These are phyloP conservation scores for Angomonas ambiguus DNA, from an alignment of 208 protist species.

Conservation along the genomic window DNA sequence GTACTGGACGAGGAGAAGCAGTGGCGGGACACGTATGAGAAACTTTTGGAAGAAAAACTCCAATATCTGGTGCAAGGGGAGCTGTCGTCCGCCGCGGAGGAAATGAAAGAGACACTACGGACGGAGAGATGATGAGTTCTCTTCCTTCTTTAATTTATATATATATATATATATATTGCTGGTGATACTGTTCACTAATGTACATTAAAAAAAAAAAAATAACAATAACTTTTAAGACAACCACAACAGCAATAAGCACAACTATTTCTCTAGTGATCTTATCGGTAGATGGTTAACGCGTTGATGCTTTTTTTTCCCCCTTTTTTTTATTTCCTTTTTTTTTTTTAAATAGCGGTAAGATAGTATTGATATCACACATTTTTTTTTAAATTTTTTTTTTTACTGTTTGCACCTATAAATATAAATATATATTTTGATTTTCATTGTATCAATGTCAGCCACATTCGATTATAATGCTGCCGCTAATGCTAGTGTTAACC, in stretches of 20 bases:
- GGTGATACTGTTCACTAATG: not conserved
- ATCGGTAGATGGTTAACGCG: not conserved
- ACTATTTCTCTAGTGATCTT: not conserved
- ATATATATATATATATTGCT: not conserved
- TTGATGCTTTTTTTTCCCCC: not conserved
- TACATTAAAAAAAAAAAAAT: not conserved
- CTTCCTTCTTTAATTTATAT: not conserved
- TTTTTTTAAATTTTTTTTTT: not conserved
- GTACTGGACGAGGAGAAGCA: not conserved
- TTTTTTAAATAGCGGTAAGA: not conserved
- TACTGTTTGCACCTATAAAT: not conserved
- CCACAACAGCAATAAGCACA: not conserved
- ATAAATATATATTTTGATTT: not conserved
- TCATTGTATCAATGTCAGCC: not conserved
- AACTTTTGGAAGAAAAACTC: not conserved
- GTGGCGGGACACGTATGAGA: not conserved
- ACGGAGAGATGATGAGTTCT: not conserved
- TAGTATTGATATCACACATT: not conserved
- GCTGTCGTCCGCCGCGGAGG: not conserved
- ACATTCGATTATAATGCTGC: not conserved
- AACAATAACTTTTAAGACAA: not conserved
- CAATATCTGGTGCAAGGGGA: conserved; percentile 5
- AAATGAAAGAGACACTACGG: not conserved
- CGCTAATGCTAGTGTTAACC: not conserved
- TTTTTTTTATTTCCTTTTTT: conserved; percentile 9